phyloP scores from a whole-genome alignment of 306 rosid species.

The Fragaria iinumae region DNA sequence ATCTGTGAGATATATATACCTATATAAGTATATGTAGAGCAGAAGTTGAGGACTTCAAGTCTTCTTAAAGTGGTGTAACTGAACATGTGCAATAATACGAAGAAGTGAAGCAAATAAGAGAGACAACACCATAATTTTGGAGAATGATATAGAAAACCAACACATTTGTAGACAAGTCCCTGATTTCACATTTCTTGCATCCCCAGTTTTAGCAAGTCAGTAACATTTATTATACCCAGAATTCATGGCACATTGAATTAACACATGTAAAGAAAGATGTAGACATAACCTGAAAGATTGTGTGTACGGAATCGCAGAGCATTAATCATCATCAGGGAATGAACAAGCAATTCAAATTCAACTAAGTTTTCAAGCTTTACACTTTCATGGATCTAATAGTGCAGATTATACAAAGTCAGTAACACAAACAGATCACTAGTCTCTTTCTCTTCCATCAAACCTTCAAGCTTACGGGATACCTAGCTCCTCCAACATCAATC shows the following conservation, averaged over 20 bases:
- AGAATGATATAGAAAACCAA: neutral
- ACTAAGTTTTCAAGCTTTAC: neutral
- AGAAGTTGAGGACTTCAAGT: neutral
- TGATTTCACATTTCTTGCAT: neutral
- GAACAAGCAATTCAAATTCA: neutral
- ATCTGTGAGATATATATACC: no score
- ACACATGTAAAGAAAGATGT: neutral
- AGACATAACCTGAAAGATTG: conserved; percentile 7
- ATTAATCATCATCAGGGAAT: neutral
- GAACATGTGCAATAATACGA: neutral
- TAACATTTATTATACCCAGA: conserved; percentile 2
- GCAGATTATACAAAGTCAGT: neutral
- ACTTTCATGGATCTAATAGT: neutral
- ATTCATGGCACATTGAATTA: neutral
- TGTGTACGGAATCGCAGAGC: neutral
- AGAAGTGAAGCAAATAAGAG: neutral
- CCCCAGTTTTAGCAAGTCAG: neutral
- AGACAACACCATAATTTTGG: neutral
- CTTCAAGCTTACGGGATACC: neutral
- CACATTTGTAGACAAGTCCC: neutral
- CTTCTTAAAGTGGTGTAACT: neutral
- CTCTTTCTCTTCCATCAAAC: neutral
- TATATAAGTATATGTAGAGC: no score
- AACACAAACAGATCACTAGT: neutral
- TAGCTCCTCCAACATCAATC: neutral